Base-by-base conservation (phyloP, 768 basidiomycete genomes). In the Xerocomus brunneocitrinus region DNA sequence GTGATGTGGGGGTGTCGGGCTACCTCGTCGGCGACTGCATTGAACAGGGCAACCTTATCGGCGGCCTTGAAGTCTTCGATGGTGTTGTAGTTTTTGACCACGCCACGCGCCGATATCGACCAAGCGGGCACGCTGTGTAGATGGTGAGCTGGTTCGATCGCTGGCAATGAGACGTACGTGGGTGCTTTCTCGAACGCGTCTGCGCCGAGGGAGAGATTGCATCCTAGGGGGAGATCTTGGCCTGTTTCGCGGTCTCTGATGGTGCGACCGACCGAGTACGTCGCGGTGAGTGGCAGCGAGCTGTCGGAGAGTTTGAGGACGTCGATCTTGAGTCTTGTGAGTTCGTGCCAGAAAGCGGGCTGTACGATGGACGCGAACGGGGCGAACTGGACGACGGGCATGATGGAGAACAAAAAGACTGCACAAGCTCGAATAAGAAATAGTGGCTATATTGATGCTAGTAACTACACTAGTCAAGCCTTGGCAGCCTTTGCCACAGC, bases 1-100 rank as follows among this genome's bases (percentile, higher is more conserved):
- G 3, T 2, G 31, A 41, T 38, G 14, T 36, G 1, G 12, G 25
- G 8, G 47, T 24, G 28, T 10, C 13, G 51, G 30, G 71, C 56
- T 56, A 91, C 91, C 73, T 84, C 76, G 56, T 85, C 79, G 0
- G 86, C 83, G 55, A 87, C 68, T 28, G 77, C 64, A 52, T 89
- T 88, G 72, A 98, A 93, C 16, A 97, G 69, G n/a, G 82, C 79
- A 6, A 86, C 82, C 77, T 99, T 99, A 62, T 92, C 85, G 0
- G 89, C 86, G 7, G 83, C 81, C 62, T 87, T 92, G 76, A 98
- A 98, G 10, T 97, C 93, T 61, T 98, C 94, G 61, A 98, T 89
- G 8, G 95, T 98, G 67, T 98, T 99, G 74, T 83, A 98, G 70
- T 98, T 98, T 78, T 91, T 94, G 63, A 97, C 77, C 9, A 77